Conservation (phyloP, 2,329 filamentous ascomycete genomes). For the Diaporthe vaccinii region DNA sequence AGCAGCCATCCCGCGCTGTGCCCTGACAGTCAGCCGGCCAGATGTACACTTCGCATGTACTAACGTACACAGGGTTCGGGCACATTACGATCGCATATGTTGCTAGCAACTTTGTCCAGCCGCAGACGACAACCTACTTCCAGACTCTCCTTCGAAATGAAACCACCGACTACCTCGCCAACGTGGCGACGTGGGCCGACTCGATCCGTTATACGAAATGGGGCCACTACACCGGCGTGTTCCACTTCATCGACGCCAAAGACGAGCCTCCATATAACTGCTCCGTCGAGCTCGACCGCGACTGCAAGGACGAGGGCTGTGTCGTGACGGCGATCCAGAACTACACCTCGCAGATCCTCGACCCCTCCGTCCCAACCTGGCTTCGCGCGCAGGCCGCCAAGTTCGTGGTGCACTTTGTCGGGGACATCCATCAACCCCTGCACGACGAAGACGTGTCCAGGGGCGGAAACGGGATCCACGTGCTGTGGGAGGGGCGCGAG, state of each 20-base stretch:
- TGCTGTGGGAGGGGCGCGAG: constrained; percentile 68
- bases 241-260: constrained; percentile 79
- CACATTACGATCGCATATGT: constrained; percentile 77
- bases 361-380: constrained; percentile 58
- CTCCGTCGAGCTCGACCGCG: constrained; percentile 69
- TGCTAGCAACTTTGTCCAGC: constrained; percentile 70
- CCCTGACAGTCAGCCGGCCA: not conserved
- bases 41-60: not conserved
- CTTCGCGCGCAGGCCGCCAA: constrained; percentile 72
- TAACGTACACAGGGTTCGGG: constrained; percentile 64
- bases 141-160: constrained; percentile 68
- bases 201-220: constrained; percentile 74
- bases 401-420: constrained; percentile 77
- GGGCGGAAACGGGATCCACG: constrained; percentile 78
- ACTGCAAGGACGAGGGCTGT: constrained; percentile 74
- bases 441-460: constrained; percentile 74
- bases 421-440: constrained; percentile 78
- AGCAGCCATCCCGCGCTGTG: constrained; percentile 42
- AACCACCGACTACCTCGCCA: constrained; percentile 70
- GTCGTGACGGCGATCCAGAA: constrained; percentile 72
- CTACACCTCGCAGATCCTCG: constrained; percentile 69
- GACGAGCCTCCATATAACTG: constrained; percentile 71
- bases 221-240: constrained; percentile 71
- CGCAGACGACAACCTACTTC: constrained; percentile 68
- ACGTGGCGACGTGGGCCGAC: constrained; percentile 77